Conservation (phyloP, 148 eudicot species). For the Hydrangea macrophylla region DNA sequence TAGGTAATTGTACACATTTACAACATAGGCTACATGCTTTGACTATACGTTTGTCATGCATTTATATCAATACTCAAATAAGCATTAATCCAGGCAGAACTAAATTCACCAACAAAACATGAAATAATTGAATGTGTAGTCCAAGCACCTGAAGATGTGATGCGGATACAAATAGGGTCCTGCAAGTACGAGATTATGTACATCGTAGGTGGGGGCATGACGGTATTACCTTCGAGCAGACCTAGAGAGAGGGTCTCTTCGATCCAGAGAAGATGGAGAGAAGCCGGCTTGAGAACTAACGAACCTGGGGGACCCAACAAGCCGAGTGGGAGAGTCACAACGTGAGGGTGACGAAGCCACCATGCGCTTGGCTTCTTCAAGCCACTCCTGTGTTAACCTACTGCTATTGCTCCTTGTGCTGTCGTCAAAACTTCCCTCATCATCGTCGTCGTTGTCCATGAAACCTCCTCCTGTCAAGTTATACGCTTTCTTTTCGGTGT, state of each 20-base stretch:
- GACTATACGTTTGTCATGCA: too few relatives aligned
- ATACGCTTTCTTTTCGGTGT: slow-evolving; percentile 24
- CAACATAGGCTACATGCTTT: too few relatives aligned
- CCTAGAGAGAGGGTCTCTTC: slow-evolving; percentile 40
- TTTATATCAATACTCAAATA: too few relatives aligned
- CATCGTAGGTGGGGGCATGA: too few relatives aligned
- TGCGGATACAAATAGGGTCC: too few relatives aligned
- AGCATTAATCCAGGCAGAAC: too few relatives aligned
- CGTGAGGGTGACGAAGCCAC: slow-evolving; percentile 46
- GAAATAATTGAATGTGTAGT: too few relatives aligned
- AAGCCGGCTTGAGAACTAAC: slow-evolving; percentile 17
- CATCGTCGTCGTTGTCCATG: slow-evolving; percentile 1
- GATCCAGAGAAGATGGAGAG: slow-evolving; percentile 21
- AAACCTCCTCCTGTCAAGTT: slow-evolving; percentile 24
- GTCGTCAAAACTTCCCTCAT: slow-evolving; percentile 22
- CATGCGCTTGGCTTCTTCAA: slow-evolving; percentile 41
- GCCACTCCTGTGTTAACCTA: slow-evolving; percentile 47
- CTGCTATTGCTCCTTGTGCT: slow-evolving; percentile 40
- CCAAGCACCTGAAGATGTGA: too few relatives aligned
- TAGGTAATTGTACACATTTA: too few relatives aligned
- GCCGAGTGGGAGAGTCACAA: slow-evolving; percentile 34
- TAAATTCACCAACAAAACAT: too few relatives aligned
- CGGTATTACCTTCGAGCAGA: slow-evolving; percentile 47
- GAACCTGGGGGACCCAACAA: slow-evolving; percentile 35
- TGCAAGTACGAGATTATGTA: too few relatives aligned